Percentiles rank a stretch among this genome's conserved stretches.
phyloP scores from a whole-genome alignment of 2,329 filamentous ascomycete species.

The Colletotrichum destructivum region DNA sequence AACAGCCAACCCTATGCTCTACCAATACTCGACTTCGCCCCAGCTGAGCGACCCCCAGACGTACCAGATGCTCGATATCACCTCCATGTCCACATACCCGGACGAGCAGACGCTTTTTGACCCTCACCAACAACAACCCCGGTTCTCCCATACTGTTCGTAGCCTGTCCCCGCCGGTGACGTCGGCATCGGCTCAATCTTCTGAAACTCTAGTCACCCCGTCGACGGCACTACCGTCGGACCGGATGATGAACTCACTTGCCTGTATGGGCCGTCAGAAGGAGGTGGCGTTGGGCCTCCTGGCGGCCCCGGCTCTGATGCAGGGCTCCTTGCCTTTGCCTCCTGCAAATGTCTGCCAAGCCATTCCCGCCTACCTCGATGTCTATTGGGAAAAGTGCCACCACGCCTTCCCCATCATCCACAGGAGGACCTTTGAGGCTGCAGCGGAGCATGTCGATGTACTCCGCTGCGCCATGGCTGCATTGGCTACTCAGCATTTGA shows the following conservation, averaged over 20 bases:
- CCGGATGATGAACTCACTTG: slow-evolving; percentile 53
- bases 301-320: slow-evolving; percentile 54
- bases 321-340: slow-evolving; percentile 53
- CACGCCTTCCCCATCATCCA: slow-evolving; percentile 67
- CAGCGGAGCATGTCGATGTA: slow-evolving; percentile 57
- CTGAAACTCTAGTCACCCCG: slow-evolving; percentile 65
- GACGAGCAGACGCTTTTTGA: slow-evolving; percentile 55
- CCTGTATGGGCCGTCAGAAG: slow-evolving; percentile 59
- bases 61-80: slow-evolving; percentile 55
- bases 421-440: slow-evolving; percentile 59
- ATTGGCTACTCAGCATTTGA: slow-evolving; percentile 67
- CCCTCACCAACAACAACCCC: slow-evolving; percentile 53
- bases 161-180: slow-evolving; percentile 63
- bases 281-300: slow-evolving; percentile 56
- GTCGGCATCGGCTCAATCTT: slow-evolving; percentile 60
- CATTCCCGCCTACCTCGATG: slow-evolving; percentile 65
- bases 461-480: slow-evolving; percentile 71
- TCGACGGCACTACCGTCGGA: slow-evolving; percentile 56
- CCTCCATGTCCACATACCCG: slow-evolving; percentile 54
- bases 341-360: slow-evolving; percentile 53
- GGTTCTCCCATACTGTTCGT: slow-evolving; percentile 62
- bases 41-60: slow-evolving; percentile 47
- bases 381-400: slow-evolving; percentile 69
- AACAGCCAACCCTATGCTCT: slow-evolving; percentile 48
- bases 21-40: slow-evolving; percentile 48